Evolutionary conservation across 192 early-diverging fungal species (phyloP).

Genomic region (Backusella psychrophila): DNA sequence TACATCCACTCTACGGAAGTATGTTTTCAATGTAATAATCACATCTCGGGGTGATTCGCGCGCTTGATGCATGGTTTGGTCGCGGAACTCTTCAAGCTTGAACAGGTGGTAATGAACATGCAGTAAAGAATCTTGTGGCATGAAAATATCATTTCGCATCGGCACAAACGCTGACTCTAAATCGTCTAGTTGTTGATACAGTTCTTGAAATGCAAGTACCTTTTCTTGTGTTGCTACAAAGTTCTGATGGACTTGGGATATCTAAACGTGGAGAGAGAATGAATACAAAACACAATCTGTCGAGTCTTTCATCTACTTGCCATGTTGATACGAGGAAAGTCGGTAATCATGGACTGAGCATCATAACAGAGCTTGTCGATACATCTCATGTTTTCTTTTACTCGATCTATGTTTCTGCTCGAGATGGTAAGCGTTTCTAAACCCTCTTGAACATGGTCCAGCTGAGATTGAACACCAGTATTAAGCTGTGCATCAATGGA

Average conservation of each 20-base stretch:
- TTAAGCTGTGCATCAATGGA: slow-evolving; percentile 95
- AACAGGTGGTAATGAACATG: slow-evolving; percentile 87
- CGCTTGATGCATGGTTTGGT: slow-evolving; percentile 80
- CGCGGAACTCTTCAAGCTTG: slow-evolving; percentile 85
- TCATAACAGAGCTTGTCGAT: slow-evolving; percentile 87
- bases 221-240: slow-evolving; percentile 87
- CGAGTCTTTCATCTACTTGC: slow-evolving; percentile 35
- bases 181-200: slow-evolving; percentile 77
- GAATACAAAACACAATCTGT: neutral
- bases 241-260: slow-evolving; percentile 93
- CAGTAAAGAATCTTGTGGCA: slow-evolving; percentile 76
- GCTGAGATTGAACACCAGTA: slow-evolving; percentile 87
- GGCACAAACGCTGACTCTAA: slow-evolving; percentile 69
- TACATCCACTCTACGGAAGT: slow-evolving; percentile 83
- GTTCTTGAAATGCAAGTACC: slow-evolving; percentile 82
- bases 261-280: slow-evolving; percentile 40
- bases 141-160: slow-evolving; percentile 60
- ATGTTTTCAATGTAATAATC: slow-evolving; percentile 77
- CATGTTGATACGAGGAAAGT: slow-evolving; percentile 90
- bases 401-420: slow-evolving; percentile 57
- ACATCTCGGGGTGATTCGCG: slow-evolving; percentile 69
- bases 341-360: slow-evolving; percentile 81
- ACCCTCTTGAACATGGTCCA: slow-evolving; percentile 88
- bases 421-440: slow-evolving; percentile 73
- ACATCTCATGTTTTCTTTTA: slow-evolving; percentile 73